A percentile compares a stretch with the other conserved stretches of the same genome.
These are phyloP conservation scores for Uronychia binucleata DNA, from an alignment of 73 alveolate genomes.

Conservation along the genomic window DNA sequence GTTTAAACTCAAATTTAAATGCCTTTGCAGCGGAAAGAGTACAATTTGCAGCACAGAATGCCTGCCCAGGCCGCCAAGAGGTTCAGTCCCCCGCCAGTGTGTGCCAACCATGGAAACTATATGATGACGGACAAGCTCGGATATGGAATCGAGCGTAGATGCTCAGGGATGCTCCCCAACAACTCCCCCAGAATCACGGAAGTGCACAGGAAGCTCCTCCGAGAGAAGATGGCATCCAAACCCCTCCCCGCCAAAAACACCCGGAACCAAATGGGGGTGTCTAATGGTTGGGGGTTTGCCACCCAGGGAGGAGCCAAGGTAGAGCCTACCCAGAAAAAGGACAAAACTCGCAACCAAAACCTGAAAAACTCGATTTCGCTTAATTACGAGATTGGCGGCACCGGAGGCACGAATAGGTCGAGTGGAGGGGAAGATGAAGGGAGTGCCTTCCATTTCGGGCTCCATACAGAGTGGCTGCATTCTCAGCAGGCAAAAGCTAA, in stretches of 20 bases:
- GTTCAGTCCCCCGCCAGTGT: background rate
- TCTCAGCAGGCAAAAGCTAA: too few relatives aligned
- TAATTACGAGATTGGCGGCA: conserved; percentile 4
- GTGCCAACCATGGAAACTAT: background rate
- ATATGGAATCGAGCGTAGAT: background rate
- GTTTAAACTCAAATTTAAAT: background rate
- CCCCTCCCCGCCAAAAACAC: background rate
- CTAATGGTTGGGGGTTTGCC: background rate
- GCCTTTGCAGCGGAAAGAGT: background rate
- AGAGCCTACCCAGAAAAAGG: background rate
- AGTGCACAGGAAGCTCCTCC: background rate
- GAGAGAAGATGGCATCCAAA: background rate
- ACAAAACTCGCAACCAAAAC: background rate
- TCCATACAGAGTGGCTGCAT: too few relatives aligned
- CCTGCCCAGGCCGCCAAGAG: background rate
- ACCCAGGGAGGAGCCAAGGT: background rate
- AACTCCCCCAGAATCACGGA: background rate
- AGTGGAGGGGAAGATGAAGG: background rate
- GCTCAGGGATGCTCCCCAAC: background rate
- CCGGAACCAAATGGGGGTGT: background rate
- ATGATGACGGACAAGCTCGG: background rate
- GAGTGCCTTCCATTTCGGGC: too few relatives aligned
- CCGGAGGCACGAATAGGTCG: background rate
- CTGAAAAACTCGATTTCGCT: background rate
- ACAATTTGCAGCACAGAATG: background rate